phyloP scores from a whole-genome alignment of 2,329 filamentous ascomycete species.

The Neofusicoccum sp. region DNA sequence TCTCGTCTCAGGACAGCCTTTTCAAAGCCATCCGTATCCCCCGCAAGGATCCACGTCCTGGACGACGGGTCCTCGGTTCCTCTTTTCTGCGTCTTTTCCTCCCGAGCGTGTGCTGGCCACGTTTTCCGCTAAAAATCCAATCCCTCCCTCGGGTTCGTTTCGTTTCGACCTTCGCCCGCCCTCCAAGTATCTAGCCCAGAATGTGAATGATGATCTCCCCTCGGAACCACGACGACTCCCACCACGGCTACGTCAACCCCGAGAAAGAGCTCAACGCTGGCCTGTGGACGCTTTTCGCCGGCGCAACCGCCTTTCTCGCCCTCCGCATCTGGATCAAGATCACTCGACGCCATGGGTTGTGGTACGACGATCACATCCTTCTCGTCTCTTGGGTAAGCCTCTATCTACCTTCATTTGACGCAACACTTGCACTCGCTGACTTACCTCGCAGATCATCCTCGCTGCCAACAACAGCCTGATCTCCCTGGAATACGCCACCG shows the following conservation, averaged over 20 bases:
- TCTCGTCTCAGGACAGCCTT: background rate
- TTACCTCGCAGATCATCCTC: constrained; percentile 41
- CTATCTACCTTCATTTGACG: too few species aligned
- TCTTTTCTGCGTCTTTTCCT: background rate
- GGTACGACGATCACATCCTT: constrained; percentile 46
- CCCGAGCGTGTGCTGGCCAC: background rate
- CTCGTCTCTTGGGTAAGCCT: constrained; percentile 39
- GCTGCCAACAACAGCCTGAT: constrained; percentile 52
- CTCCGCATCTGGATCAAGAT: constrained; percentile 42
- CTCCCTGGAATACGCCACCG: constrained; percentile 51
- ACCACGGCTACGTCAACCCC: constrained; percentile 36
- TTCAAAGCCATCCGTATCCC: background rate
- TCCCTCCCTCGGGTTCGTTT: background rate
- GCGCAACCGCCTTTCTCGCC: constrained; percentile 39
- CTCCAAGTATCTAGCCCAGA: background rate
- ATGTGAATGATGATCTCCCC: constrained; percentile 12
- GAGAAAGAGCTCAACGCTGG: constrained; percentile 40
- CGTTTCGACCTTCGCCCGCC: background rate
- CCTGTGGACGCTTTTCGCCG: constrained; percentile 43
- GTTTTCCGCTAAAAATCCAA: background rate
- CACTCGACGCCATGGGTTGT: constrained; percentile 42
- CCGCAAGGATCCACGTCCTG: background rate
- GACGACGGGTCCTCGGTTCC: background rate
- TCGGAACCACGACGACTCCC: constrained; percentile 21
- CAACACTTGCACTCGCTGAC: constrained; percentile 14